Base-by-base conservation (phyloP, 805 yeast species). In the Kluyveromyces wickerhamii region DNA sequence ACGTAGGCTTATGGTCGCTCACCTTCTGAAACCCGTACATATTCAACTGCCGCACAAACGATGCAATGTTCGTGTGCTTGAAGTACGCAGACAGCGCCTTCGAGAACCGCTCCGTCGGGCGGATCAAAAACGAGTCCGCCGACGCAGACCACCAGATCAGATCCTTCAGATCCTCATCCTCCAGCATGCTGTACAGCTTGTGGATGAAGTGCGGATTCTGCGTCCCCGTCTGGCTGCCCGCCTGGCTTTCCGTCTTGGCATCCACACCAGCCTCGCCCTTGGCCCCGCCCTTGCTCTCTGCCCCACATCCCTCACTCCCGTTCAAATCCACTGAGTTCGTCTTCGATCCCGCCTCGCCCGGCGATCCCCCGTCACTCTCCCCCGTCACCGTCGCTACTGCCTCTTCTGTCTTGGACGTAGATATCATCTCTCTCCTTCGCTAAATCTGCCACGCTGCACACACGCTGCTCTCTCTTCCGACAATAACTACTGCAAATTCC, bases 1-100 rank as follows among this genome's bases (percentile, higher is more conserved):
- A 21, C 21, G 26, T 28, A 15, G 38, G 25, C 3, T 30, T 29
- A 25, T 37, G 41, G 21, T 40, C 41, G 19, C 34, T 40, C 7
- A 82, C 82, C 53, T 82, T 81, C 53, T 80, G 88, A 52, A 82
- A 82, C 78, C 89, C 89, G 50, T 81, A 81, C 83, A 81, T 79
- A 57, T 82, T 84, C 35, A 82, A 60, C 49, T 82, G 92, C 25
- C 92, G 70, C 3, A 82, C 83, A 56, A 82, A 82, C 30, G 82
- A 73, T 2, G 88, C 85, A 21, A 80, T 78, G 51, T 82, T 82
- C 4, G 86, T 81, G 56, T 82, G 94, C 52, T 82, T 82, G 63
- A 82, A 82, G 55, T 78, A 82, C 41, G 69, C 67, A 37, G 66
- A 69, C 26, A 65, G 44, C 12, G 80, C 88, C 51, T 79, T 77